phyloP scores from a whole-genome alignment of 2,329 filamentous ascomycete species.

The Nannizzia gypsea region DNA sequence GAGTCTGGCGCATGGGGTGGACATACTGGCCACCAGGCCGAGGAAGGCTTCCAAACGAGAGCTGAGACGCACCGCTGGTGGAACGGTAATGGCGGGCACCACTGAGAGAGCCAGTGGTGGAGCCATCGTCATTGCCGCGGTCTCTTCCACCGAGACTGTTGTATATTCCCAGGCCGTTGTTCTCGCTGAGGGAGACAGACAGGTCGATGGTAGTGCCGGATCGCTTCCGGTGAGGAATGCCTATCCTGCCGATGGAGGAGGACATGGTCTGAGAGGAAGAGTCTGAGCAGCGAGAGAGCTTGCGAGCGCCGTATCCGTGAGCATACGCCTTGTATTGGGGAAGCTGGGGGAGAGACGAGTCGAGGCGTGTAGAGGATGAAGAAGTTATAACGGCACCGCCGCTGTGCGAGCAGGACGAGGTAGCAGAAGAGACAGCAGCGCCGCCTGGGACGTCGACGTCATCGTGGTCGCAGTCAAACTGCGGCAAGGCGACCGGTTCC shows the following conservation, averaged over 20 bases:
- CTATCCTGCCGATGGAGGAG: neutral
- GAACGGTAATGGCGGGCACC: constrained; percentile 38
- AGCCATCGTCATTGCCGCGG: constrained; percentile 30
- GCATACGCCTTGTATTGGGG: neutral
- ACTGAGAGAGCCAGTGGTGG: constrained; percentile 31
- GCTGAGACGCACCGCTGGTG: constrained; percentile 44
- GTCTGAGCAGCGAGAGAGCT: neutral
- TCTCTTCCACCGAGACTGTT: constrained; percentile 23
- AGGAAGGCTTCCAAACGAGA: constrained; percentile 33
- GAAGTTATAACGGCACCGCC: neutral
- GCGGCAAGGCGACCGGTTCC: neutral
- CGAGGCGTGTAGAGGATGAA: neutral
- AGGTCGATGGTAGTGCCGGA: constrained; percentile 29
- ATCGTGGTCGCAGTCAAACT: neutral
- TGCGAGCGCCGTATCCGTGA: neutral
- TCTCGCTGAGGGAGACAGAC: constrained; percentile 44
- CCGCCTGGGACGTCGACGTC: neutral
- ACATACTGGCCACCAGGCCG: constrained; percentile 42
- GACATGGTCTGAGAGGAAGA: neutral
- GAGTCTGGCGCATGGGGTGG: constrained; percentile 45
- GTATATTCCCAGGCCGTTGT: constrained; percentile 47
- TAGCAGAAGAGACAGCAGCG: neutral
- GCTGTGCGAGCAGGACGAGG: neutral
- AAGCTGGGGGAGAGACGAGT: neutral
- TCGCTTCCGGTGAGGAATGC: neutral